Evolutionary conservation across 805 yeast genomes (phyloP).

Genomic region (Brettanomyces sp.): DNA sequence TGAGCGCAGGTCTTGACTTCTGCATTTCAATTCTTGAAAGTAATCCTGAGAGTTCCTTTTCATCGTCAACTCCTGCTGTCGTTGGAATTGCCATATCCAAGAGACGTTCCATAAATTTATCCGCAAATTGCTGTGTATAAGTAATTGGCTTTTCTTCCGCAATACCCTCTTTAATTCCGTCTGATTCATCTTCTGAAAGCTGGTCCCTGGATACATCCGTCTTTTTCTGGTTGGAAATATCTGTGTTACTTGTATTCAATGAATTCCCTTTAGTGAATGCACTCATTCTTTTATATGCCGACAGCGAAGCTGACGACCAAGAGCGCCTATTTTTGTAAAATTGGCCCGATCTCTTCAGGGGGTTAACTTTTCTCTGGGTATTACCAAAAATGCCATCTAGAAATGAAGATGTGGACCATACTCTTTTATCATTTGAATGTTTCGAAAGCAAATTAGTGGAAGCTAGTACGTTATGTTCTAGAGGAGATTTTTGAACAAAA

Average conservation of each 20-base stretch:
- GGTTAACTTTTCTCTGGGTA: not conserved
- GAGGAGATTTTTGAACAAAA: no score
- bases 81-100: slow-evolving; percentile 61
- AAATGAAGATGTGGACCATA: slow-evolving; percentile 8
- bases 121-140: slow-evolving; percentile 27
- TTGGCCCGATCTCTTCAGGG: not conserved
- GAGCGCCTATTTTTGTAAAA: not conserved
- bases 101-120: slow-evolving; percentile 63
- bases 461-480: not conserved
- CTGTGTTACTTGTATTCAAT: no score
- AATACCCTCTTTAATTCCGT: not conserved
- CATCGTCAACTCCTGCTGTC: slow-evolving; percentile 39
- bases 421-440: not conserved
- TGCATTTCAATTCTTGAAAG: slow-evolving; percentile 52
- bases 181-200: not conserved
- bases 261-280: not conserved
- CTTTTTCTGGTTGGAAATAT: not conserved
- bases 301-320: not conserved
- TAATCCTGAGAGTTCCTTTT: slow-evolving; percentile 27
- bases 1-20: slow-evolving; percentile 55
- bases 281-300: not conserved
- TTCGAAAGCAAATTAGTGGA: not conserved
- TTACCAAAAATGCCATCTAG: slow-evolving; percentile 3
- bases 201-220: not conserved
- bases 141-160: not conserved